Conservation (phyloP, 1,284 basidiomycete species). For the Hortiboletus rubellus region DNA sequence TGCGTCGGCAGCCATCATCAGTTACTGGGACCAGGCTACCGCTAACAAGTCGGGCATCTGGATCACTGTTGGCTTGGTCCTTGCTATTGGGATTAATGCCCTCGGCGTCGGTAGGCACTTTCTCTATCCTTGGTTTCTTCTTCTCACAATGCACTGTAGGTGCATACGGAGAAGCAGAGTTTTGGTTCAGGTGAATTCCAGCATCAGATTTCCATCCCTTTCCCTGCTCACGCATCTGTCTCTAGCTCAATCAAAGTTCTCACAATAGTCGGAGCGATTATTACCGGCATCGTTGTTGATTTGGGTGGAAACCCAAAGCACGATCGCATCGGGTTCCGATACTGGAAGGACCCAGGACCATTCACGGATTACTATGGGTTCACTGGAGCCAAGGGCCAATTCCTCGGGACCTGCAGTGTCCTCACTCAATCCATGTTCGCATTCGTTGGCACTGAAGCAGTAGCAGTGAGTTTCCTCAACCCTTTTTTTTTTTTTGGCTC, state of each 20-base stretch:
- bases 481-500: background rate
- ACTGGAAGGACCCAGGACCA: constrained; percentile 49
- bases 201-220: background rate
- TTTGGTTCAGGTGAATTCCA: constrained; percentile 40
- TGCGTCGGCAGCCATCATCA: constrained; percentile 63
- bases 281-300: constrained; percentile 46
- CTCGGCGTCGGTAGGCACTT: constrained; percentile 44
- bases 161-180: constrained; percentile 55
- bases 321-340: constrained; percentile 42
- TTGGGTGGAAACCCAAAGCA: constrained; percentile 43
- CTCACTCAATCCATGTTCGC: no score
- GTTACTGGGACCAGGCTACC: constrained; percentile 54
- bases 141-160: constrained; percentile 20
- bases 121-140: background rate
- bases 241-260: constrained; percentile 44
- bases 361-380: constrained; percentile 19
- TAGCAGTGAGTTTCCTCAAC: constrained; percentile 6
- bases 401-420: no score
- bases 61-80: constrained; percentile 62
- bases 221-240: background rate
- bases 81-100: constrained; percentile 64
- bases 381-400: no score
- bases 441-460: no score
- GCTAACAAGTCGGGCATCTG: constrained; percentile 52
- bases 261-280: constrained; percentile 42